phyloP scores from a whole-genome alignment of 192 early-diverging fungal species.

The Allomyces arbusculus region DNA sequence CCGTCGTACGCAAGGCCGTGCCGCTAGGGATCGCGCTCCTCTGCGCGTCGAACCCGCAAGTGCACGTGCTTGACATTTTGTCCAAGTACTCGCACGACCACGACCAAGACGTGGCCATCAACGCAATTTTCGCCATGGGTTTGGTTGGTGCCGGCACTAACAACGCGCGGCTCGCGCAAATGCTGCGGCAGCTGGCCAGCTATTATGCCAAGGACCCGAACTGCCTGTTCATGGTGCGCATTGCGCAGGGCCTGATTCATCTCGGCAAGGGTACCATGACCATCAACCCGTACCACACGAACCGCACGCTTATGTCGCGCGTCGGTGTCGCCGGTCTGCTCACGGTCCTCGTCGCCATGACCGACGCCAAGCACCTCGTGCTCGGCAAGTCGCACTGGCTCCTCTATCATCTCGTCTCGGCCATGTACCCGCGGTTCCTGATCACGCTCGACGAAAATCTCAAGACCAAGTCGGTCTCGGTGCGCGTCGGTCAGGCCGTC shows the following conservation, averaged over 20 bases:
- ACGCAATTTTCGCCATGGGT: constrained; percentile 98
- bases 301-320: constrained; percentile 77
- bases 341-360: constrained; percentile 75
- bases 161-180: constrained; percentile 94
- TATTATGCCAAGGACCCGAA: constrained; percentile 93
- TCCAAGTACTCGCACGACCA: constrained; percentile 99
- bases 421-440: constrained; percentile 96
- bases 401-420: constrained; percentile 75
- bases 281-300: constrained; percentile 83
- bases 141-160: constrained; percentile 96
- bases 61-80: constrained; percentile 79
- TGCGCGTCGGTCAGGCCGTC: constrained; percentile 97
- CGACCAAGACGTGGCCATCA: constrained; percentile 79
- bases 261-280: constrained; percentile 99
- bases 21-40: constrained; percentile 85
- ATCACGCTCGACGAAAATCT: constrained; percentile 86
- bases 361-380: constrained; percentile 73
- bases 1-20: constrained; percentile 78
- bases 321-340: constrained; percentile 72
- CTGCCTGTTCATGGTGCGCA: constrained; percentile 63
- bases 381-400: constrained; percentile 79
- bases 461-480: constrained; percentile 59
- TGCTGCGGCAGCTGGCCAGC: constrained; percentile 83
- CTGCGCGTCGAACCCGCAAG: constrained; percentile 87
- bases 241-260: constrained; percentile 69